These are phyloP conservation scores for Acorus calamus DNA, from an alignment of 106 monocot genomes.

Conservation along the genomic window DNA sequence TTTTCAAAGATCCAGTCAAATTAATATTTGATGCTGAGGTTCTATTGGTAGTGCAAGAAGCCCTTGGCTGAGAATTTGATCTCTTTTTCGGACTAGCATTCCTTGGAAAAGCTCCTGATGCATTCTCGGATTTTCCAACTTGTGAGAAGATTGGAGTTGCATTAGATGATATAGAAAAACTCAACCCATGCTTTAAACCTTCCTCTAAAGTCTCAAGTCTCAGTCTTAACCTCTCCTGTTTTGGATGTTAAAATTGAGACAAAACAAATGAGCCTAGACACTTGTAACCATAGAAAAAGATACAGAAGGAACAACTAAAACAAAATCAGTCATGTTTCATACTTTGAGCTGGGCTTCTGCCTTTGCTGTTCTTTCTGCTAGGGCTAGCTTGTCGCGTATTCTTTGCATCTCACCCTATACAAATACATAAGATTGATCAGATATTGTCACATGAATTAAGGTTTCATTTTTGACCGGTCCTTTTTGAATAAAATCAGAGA, in stretches of 20 bases:
- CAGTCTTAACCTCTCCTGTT: slow-evolving; percentile 41
- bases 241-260: too few species aligned
- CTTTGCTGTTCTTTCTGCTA: slow-evolving; percentile 45
- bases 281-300: too few species aligned
- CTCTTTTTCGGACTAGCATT: slow-evolving; percentile 10
- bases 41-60: slow-evolving; percentile 11
- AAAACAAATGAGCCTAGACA: too few species aligned
- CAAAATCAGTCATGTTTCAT: too few species aligned
- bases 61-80: slow-evolving; percentile 17
- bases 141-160: background rate
- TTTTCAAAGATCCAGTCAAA: background rate
- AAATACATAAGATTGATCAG: slow-evolving; percentile 2
- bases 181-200: slow-evolving; percentile 28
- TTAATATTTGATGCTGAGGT: slow-evolving; percentile 16
- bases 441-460: too few species aligned
- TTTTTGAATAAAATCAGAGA: background rate
- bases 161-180: slow-evolving; percentile 4
- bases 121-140: slow-evolving; percentile 7
- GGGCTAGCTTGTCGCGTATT: slow-evolving; percentile 35
- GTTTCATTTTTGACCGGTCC: too few species aligned
- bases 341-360: slow-evolving; percentile 59
- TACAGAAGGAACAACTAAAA: background rate
- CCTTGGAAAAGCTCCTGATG: background rate
- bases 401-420: slow-evolving; percentile 54
- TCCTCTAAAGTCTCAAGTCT: slow-evolving; percentile 56